Evolutionary conservation across 768 basidiomycete genomes (phyloP), one percentile per base, ranked within the genome.

Genomic region (Hypholoma sublateritium): DNA sequence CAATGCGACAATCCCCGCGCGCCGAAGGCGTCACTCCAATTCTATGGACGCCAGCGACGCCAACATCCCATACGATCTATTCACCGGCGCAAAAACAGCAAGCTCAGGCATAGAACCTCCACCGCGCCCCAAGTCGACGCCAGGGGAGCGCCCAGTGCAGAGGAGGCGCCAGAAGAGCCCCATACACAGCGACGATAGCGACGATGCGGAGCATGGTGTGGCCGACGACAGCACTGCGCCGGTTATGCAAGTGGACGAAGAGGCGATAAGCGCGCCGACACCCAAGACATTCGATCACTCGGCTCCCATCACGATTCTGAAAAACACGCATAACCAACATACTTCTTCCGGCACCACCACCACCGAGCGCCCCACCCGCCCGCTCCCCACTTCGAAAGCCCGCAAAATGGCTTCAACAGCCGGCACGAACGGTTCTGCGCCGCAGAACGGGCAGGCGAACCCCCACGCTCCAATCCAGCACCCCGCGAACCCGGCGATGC

Each of bases 61-160:
- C 59, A 50, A 68, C 57, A 62, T 60, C 46, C 32, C 53, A 35
- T 59, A 55, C 37, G 50, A 57, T 44, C 56, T 69, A 14, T 59
- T 62, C 51, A 63, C 59, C 57, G 52, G 58, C 32, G 59, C 54
- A 67, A 70, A 5, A 65, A 71, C 16, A 32, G 39, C 22, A 22
- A 35, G 21, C 46, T 56, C 5, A 39, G 45, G 54, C 9, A 62
- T 81, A 21, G 64, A 74, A 1, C 82, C 85, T 5, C 85, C 85
- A 6, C 87, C 86, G 3, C 80, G 89, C 17, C 88, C 89, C 17
- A 89, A 91, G 68, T 88, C 87, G 13, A 87, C 89, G 0, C 88
- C 89, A 2, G 78, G 85, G 25, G 86, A 88, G 62, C 79, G 86
- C 3, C 80, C 80, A 1, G 73, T 73, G 5, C 79, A 72, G 48